Evolutionary conservation across 306 rosid species (phyloP).

Genomic region (Ziziphus jujuba): DNA sequence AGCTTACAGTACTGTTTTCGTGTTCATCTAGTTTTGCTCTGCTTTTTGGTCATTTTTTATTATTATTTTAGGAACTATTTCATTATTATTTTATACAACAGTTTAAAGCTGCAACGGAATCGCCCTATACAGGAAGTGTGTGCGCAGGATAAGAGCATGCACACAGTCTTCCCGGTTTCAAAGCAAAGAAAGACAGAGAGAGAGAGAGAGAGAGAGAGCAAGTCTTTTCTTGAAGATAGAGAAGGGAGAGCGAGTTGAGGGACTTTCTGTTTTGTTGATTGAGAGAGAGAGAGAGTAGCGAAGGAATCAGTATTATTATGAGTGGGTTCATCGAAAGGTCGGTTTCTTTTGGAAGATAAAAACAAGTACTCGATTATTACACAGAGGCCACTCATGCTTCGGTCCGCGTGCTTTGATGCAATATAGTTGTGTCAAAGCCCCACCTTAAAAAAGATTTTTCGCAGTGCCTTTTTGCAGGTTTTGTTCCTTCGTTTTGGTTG

Average conservation of each 20-base stretch:
- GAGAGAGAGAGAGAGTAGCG: conserved; percentile 12
- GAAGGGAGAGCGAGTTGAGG: conserved; percentile 8
- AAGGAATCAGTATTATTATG: conserved; percentile 38
- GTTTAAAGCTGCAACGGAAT: conserved; percentile 82
- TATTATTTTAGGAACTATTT: not conserved
- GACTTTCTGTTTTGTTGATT: conserved; percentile 25
- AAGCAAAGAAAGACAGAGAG: conserved; percentile 17
- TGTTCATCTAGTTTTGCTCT: conserved; percentile 45
- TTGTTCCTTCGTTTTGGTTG: conserved; percentile 51
- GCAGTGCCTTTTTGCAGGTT: conserved; percentile 61
- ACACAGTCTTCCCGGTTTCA: conserved; percentile 48
- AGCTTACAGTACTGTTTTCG: conserved; percentile 55
- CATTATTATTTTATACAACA: conserved; percentile 20
- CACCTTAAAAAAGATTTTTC: conserved; percentile 41
- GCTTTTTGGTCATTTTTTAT: conserved; percentile 31
- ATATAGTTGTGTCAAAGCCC: conserved; percentile 40
- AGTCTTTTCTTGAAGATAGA: conserved; percentile 7
- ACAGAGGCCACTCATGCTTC: conserved; percentile 50
- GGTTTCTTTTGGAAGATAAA: conserved; percentile 56
- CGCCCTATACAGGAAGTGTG: conserved; percentile 43
- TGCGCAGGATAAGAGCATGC: conserved; percentile 70
- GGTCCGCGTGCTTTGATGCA: conserved; percentile 84
- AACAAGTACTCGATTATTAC: conserved; percentile 46
- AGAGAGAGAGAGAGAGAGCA: conserved; percentile 24
- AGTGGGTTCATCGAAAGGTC: conserved; percentile 79